A percentile compares a stretch with the other conserved stretches of the same genome.
Conservation (phyloP, 257 asterid species). For the Solanum appendiculatum region DNA sequence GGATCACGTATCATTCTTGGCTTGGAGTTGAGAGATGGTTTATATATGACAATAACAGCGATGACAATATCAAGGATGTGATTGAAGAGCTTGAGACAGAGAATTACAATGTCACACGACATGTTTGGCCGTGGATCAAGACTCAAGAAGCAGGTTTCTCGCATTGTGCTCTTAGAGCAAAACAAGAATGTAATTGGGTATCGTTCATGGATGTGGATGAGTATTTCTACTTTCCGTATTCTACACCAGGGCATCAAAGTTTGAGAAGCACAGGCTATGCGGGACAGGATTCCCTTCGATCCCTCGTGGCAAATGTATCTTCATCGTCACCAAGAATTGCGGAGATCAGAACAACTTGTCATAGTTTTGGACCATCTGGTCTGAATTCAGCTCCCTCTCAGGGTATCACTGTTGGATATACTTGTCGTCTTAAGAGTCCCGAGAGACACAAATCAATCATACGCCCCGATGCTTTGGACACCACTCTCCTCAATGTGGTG, state of each 20-base stretch:
- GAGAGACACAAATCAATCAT: slow-evolving; percentile 95
- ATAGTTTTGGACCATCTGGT: slow-evolving; percentile 93
- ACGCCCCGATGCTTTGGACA: slow-evolving; percentile 61
- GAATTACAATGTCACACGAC: slow-evolving; percentile 61
- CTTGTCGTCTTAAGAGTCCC: slow-evolving; percentile 85
- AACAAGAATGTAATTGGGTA: slow-evolving; percentile 69
- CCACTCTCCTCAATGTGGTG: slow-evolving; percentile 68
- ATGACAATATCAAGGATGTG: slow-evolving; percentile 50
- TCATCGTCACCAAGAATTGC: slow-evolving; percentile 42
- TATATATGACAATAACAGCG: slow-evolving; percentile 82
- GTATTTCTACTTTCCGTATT: slow-evolving; percentile 70
- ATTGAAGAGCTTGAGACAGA: slow-evolving; percentile 40
- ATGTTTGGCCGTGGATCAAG: slow-evolving; percentile 96
- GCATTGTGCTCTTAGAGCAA: slow-evolving; percentile 82
- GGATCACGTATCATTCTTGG: slow-evolving; percentile 85
- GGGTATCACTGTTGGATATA: slow-evolving; percentile 85
- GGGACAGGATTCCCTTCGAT: slow-evolving; percentile 42
- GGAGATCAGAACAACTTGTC: slow-evolving; percentile 81
- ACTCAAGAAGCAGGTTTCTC: slow-evolving; percentile 99
- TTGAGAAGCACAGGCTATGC: slow-evolving; percentile 31
- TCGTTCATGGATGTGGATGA: slow-evolving; percentile 97
- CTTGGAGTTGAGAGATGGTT: slow-evolving; percentile 94
- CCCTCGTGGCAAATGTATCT: slow-evolving; percentile 49
- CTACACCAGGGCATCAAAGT: slow-evolving; percentile 22
- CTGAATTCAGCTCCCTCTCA: slow-evolving; percentile 44